Conservation (phyloP, 257 asterid genomes). For the Nicotiana otophora region DNA sequence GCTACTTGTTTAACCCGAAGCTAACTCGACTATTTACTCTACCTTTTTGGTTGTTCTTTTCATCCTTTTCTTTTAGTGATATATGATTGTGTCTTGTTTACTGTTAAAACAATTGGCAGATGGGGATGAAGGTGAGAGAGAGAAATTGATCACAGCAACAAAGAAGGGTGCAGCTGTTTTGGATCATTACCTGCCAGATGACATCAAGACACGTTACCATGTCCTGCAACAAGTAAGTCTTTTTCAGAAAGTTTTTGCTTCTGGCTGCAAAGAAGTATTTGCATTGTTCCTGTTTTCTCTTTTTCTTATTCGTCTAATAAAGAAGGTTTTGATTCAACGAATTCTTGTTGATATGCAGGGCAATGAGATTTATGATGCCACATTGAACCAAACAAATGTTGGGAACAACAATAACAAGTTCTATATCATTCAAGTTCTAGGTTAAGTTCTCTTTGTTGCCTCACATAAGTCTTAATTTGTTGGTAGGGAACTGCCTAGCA, state of each 20-base stretch:
- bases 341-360: slow-evolving; percentile 37
- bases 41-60: neutral
- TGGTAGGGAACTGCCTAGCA: neutral
- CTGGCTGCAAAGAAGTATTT: neutral
- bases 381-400: slow-evolving; percentile 87
- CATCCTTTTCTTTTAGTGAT: neutral
- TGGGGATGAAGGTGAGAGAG: slow-evolving; percentile 25
- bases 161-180: slow-evolving; percentile 83
- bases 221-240: slow-evolving; percentile 65
- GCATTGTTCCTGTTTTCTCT: neutral
- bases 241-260: neutral
- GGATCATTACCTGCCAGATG: slow-evolving; percentile 70
- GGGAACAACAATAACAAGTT: slow-evolving; percentile 88
- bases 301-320: neutral
- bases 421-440: slow-evolving; percentile 75
- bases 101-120: slow-evolving; percentile 1
- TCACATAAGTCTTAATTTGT: neutral
- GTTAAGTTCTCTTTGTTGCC: slow-evolving; percentile 20
- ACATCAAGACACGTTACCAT: slow-evolving; percentile 71
- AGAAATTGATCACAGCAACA: slow-evolving; percentile 53
- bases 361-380: slow-evolving; percentile 78
- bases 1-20: neutral
- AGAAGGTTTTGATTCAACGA: neutral
- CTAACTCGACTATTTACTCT: neutral
- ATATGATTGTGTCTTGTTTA: neutral